Conservation (phyloP, 257 asterid species). For the Solanum paucissectum region DNA sequence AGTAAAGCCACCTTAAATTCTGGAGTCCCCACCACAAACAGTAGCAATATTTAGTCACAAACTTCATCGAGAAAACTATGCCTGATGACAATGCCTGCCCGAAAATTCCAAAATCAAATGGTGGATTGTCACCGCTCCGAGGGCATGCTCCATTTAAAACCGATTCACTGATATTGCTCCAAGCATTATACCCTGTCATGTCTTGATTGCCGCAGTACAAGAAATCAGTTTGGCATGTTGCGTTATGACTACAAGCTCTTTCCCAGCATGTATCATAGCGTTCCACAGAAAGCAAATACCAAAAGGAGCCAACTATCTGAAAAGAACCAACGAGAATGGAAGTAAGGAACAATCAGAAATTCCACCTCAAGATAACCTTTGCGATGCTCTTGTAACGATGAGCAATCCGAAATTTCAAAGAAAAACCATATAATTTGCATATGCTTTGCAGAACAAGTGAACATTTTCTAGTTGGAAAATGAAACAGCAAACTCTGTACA, state of each 20-base stretch:
- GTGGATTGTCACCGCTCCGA: conserved; percentile 9
- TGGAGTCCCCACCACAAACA: conserved; percentile 97
- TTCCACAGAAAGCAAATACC: conserved; percentile 89
- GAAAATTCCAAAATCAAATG: conserved; percentile 74
- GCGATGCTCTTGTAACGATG: not conserved
- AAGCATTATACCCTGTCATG: conserved; percentile 22
- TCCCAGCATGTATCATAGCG: conserved; percentile 86
- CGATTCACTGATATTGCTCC: conserved; percentile 46
- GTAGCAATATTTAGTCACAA: conserved; percentile 65
- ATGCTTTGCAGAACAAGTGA: not conserved
- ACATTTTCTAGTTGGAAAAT: not conserved
- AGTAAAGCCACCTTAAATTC: conserved; percentile 53
- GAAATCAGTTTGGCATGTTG: conserved; percentile 24
- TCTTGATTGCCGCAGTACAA: conserved; percentile 62
- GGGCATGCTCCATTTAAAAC: conserved; percentile 50
- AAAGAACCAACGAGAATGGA: not conserved
- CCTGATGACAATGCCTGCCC: conserved; percentile 59
- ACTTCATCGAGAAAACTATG: conserved; percentile 58
- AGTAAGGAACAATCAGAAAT: not conserved
- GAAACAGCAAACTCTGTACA: not conserved
- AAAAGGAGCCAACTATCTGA: conserved; percentile 86
- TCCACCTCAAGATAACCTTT: not conserved
- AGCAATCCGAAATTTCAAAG: not conserved
- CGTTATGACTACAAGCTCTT: conserved; percentile 40
- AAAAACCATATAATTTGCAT: not conserved